Evolutionary conservation across 2,329 filamentous ascomycete species (phyloP).

Genomic region (Diaporthe velutina): DNA sequence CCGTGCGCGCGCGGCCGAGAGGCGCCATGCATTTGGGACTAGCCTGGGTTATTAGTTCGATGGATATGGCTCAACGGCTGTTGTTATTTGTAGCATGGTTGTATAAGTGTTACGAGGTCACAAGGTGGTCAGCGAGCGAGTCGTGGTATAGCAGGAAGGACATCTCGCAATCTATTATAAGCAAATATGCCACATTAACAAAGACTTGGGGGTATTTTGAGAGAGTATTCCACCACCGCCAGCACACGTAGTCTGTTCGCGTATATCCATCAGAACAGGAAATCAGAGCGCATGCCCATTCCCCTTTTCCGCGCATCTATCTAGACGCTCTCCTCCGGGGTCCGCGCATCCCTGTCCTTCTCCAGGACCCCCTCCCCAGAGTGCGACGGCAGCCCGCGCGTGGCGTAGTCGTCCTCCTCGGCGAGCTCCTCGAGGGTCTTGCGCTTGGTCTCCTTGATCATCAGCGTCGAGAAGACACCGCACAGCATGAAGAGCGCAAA

Average conservation of each 20-base stretch:
- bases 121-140: not conserved
- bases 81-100: not conserved
- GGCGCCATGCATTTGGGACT: not conserved
- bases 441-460: conserved; percentile 81
- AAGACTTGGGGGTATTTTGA: conserved; percentile 24
- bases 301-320: not conserved
- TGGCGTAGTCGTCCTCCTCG: conserved; percentile 43
- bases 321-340: conserved; percentile 30
- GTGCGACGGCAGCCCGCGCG: not conserved
- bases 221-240: not conserved
- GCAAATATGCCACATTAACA: conserved; percentile 4
- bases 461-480: conserved; percentile 75
- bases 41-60: not conserved
- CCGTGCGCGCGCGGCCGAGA: not conserved
- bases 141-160: not conserved
- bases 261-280: not conserved
- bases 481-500: conserved; percentile 82
- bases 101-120: not conserved
- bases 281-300: not conserved
- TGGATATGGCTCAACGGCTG: not conserved
- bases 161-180: conserved; percentile 26
- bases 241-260: not conserved
- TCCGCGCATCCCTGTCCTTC: conserved; percentile 25
- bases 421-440: conserved; percentile 77
- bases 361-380: conserved; percentile 29